Conservation (phyloP, 495 filamentous ascomycete genomes). For the Hypoxylon fragiforme region DNA sequence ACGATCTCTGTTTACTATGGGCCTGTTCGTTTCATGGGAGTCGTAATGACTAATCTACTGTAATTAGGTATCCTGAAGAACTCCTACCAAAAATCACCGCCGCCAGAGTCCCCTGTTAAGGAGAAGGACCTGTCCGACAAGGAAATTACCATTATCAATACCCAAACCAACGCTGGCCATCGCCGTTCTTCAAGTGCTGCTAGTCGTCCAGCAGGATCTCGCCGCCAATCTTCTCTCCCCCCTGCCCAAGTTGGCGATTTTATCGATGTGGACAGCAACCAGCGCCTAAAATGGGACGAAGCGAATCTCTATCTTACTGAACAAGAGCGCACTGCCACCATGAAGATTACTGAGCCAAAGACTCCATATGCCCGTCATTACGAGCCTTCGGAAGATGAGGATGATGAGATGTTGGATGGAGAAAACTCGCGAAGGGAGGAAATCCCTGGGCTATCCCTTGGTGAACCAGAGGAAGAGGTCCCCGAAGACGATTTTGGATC, state of each 20-base stretch:
- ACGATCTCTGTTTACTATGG: neutral
- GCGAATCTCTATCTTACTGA: constrained; percentile 95
- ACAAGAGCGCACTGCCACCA: constrained; percentile 90
- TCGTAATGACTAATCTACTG: constrained; percentile 16
- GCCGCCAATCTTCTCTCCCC: constrained; percentile 66
- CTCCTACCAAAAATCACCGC: constrained; percentile 64
- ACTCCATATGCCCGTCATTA: constrained; percentile 92
- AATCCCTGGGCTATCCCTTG: constrained; percentile 88
- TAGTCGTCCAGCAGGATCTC: constrained; percentile 60
- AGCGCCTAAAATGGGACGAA: constrained; percentile 95
- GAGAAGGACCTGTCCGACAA: constrained; percentile 62
- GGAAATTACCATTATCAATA: constrained; percentile 90
- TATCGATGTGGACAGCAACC: constrained; percentile 51
- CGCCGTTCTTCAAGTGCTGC: constrained; percentile 78
- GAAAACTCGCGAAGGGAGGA: constrained; percentile 62
- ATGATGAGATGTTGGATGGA: constrained; percentile 79
- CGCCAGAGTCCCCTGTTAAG: constrained; percentile 50
- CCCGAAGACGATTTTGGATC: constrained; percentile 48
- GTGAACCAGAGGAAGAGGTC: constrained; percentile 84
- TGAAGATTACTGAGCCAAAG: constrained; percentile 99
- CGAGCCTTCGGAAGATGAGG: constrained; percentile 81
- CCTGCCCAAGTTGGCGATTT: constrained; percentile 45
- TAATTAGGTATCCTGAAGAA: constrained; percentile 91
- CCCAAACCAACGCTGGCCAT: constrained; percentile 88
- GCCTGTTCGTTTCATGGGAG: neutral